phyloP scores from a whole-genome alignment of 169 alveolate genomes.

The Ichthyophthirius multifiliis region DNA sequence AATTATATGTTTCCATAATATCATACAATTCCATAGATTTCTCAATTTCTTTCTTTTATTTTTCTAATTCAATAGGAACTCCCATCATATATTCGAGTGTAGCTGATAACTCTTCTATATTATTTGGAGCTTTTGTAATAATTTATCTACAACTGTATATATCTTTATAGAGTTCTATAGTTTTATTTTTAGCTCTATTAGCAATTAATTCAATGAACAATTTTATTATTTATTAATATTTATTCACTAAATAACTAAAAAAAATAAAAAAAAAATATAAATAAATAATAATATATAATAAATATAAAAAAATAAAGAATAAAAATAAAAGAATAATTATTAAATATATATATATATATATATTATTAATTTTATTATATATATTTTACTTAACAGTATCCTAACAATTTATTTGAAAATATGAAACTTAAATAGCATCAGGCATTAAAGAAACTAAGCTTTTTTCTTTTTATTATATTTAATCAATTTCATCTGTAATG shows the following conservation, averaged over 20 bases:
- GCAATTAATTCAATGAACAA: conserved; percentile 81
- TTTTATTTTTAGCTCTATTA: conserved; percentile 82
- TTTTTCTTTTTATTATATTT: conserved; percentile 69
- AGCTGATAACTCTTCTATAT: conserved; percentile 89
- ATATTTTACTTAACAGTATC: conserved; percentile 72
- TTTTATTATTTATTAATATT: conserved; percentile 73
- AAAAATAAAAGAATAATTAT: conserved; percentile 50
- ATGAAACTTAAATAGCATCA: conserved; percentile 77
- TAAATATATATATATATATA: not conserved
- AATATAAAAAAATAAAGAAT: conserved; percentile 1
- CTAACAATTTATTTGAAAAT: conserved; percentile 85
- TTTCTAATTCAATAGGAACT: conserved; percentile 82
- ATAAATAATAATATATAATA: not conserved
- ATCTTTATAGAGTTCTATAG: conserved; percentile 74
- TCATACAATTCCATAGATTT: conserved; percentile 77
- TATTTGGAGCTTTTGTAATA: conserved; percentile 79
- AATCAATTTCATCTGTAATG: conserved; percentile 68
- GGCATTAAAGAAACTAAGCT: conserved; percentile 79
- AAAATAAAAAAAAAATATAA: conserved; percentile 50
- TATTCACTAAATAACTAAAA: conserved; percentile 68
- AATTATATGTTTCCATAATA: conserved; percentile 79
- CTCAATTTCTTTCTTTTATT: conserved; percentile 78
- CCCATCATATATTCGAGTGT: conserved; percentile 82
- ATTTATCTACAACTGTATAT: conserved; percentile 79
- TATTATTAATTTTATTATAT: conserved; percentile 40